Conservation (phyloP, 768 basidiomycete species). For the Scleroderma citrinum region DNA sequence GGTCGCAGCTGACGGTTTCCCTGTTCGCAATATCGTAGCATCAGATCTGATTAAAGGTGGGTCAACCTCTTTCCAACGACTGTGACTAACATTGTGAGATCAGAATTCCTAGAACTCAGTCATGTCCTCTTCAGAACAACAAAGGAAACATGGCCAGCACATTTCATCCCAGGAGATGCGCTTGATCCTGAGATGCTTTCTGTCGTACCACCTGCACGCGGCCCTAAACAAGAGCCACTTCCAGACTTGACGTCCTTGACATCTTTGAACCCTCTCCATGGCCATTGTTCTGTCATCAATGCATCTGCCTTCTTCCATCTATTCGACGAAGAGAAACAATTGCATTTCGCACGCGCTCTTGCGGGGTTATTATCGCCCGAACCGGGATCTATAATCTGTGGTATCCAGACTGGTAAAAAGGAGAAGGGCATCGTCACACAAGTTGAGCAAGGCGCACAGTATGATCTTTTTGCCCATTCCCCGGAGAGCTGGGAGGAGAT, state of each 20-base stretch:
- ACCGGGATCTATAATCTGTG: conserved; percentile 43
- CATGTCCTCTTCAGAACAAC: conserved; percentile 53
- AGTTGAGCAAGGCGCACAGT: neutral
- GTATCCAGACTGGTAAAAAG: conserved; percentile 29
- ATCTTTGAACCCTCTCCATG: conserved; percentile 39
- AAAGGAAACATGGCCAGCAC: conserved; percentile 43
- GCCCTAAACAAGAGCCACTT: conserved; percentile 7
- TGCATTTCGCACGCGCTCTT: conserved; percentile 35
- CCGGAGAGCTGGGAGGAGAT: conserved; percentile 28
- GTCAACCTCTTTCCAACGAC: neutral
- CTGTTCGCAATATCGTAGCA: conserved; percentile 26
- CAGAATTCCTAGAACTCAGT: conserved; percentile 54
- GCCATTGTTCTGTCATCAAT: conserved; percentile 43
- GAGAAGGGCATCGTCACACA: conserved; percentile 1
- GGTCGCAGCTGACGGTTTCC: conserved; percentile 33
- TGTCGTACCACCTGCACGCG: conserved; percentile 23
- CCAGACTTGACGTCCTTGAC: conserved; percentile 28
- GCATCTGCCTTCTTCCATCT: conserved; percentile 44
- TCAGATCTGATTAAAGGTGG: conserved; percentile 31
- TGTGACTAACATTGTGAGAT: conserved; percentile 8
- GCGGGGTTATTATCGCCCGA: conserved; percentile 37
- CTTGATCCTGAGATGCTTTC: conserved; percentile 40
- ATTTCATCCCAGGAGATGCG: conserved; percentile 48
- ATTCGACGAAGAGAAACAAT: conserved; percentile 38
- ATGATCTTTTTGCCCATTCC: conserved; percentile 21